Evolutionary conservation across 306 rosid species (phyloP), one percentile per base, ranked within the genome.

Genomic region (Canavalia ensiformis): DNA sequence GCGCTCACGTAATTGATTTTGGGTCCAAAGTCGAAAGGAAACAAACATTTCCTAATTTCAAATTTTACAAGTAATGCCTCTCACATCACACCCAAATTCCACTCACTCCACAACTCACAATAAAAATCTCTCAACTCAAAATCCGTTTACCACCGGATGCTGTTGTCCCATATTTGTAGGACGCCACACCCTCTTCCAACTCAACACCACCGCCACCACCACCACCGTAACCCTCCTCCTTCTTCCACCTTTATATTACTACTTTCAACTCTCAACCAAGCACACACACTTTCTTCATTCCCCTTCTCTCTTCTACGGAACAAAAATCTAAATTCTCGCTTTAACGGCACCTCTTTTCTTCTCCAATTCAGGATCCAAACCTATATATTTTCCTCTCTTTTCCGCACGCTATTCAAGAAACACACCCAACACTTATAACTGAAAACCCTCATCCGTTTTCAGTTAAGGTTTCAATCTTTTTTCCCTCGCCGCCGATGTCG

Each of bases 401-500:
- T 18, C 25, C 25, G 25, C 25, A 18, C 25, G 25, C 25, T 18
- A 18, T 18, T 18, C 25, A 4, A 8, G 6, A 37, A 65, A 37
- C 44, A 28, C 44, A 28, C 30, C 2, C 56, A 0, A 30, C 6
- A 7, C 34, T 2, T 0, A 10, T 8, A 0, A 39, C 45, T 1
- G 28, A 56, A 81, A 68, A 75, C 81, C 85, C 85, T 66, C 28
- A 28, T 75, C 70, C 29, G 4, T 76, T 46, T 28, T 30, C 3
- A 0, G 0, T 2, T 10, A 45, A 82, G 75, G 64, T 44, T 81
- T 66, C 71, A 58, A 68, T 81, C 78, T 82, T 77, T 18, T 0
- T 56, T 18, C 25, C 55, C 4, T 5, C 13, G 34, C 2, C 41
- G 41, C 4, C 52, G 11, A 50, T 91, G 90, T 84, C 97, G 31